phyloP scores from a whole-genome alignment of 2,329 filamentous ascomycete species.

The Ploettnerulaceae sp. region DNA sequence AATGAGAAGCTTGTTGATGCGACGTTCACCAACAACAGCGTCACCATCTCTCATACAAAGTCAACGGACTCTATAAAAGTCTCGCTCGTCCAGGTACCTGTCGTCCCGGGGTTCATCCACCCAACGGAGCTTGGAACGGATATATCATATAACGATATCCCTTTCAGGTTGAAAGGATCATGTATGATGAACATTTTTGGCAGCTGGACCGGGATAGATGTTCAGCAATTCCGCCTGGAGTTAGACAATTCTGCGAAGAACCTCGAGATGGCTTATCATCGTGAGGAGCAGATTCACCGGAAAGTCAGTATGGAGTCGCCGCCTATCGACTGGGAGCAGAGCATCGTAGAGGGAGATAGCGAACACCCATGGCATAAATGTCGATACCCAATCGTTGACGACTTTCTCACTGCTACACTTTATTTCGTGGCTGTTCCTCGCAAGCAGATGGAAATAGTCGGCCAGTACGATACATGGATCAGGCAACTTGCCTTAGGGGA shows the following conservation, averaged over 20 bases:
- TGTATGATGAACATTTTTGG: conserved; percentile 2
- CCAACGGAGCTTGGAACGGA: neutral
- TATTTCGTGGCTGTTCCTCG: neutral
- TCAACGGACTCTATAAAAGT: neutral
- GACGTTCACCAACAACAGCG: neutral
- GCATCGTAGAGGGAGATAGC: neutral
- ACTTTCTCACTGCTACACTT: neutral
- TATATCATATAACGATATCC: neutral
- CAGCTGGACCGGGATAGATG: neutral
- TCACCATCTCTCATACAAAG: neutral
- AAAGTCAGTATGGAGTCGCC: neutral
- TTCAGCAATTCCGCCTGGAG: neutral
- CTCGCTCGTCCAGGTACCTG: neutral
- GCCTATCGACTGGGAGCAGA: neutral
- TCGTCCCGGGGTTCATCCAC: neutral
- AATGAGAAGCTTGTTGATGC: conserved; percentile 1
- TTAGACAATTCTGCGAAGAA: neutral
- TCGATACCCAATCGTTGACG: neutral
- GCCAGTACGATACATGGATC: neutral
- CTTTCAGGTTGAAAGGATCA: neutral
- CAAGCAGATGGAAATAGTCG: neutral
- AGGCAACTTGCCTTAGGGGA: neutral
- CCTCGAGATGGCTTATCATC: neutral
- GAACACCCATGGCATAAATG: conserved; percentile 1
- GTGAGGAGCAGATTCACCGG: no score